Percentiles rank a stretch among this genome's conserved stretches.
These are phyloP conservation scores for Penicillium brasilianum DNA, from an alignment of 2,329 filamentous ascomycete species.

Conservation along the genomic window DNA sequence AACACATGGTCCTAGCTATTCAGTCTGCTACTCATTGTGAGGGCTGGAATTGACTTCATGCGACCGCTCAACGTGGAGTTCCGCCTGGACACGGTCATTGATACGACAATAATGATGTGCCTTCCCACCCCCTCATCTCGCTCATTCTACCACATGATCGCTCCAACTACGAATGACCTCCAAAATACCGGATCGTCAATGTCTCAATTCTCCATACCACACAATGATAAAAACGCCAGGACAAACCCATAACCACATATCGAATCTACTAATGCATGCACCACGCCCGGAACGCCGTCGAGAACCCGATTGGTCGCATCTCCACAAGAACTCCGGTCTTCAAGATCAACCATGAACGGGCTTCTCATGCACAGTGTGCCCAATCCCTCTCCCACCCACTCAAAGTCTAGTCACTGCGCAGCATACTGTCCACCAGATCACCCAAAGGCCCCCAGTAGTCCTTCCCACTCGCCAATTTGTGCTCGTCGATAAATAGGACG, in stretches of 20 bases:
- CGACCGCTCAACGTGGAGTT: neutral
- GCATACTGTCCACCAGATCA: conserved; percentile 96
- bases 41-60: too few relatives aligned
- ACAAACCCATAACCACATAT: conserved; percentile 14
- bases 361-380: conserved; percentile 22
- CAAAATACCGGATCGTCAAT: neutral
- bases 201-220: neutral
- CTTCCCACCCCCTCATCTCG: too few relatives aligned
- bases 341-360: conserved; percentile 15
- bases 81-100: neutral
- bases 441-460: conserved; percentile 97
- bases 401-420: conserved; percentile 76
- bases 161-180: neutral
- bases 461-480: conserved; percentile 86
- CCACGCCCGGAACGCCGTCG: conserved; percentile 29
- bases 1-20: neutral
- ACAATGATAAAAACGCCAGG: conserved; percentile 17
- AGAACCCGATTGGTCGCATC: conserved; percentile 15
- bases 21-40: neutral
- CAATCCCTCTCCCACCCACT: conserved; percentile 3
- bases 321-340: conserved; percentile 9
- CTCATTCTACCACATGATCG: neutral
- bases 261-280: conserved; percentile 24
- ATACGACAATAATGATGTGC: neutral
- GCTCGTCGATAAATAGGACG: conserved; percentile 97